These are phyloP conservation scores for Lycium ferocissimum DNA, from an alignment of 257 asterid genomes.

Conservation along the genomic window DNA sequence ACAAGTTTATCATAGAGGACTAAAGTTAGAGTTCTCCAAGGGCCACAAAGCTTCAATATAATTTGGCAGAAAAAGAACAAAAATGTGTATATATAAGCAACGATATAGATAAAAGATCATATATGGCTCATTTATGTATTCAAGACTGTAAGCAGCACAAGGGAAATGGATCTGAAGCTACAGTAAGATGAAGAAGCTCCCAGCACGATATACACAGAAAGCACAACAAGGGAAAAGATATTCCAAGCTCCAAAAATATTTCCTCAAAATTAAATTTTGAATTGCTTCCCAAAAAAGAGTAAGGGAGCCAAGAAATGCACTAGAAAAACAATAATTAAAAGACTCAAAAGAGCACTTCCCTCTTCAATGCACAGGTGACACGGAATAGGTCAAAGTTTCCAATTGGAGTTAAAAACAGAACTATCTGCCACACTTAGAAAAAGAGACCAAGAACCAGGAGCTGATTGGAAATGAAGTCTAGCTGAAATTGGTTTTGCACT, in stretches of 20 bases:
- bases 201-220: neutral
- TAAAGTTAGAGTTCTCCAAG: neutral
- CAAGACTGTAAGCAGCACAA: neutral
- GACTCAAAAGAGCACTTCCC: neutral
- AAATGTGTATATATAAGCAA: neutral
- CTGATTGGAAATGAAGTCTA: neutral
- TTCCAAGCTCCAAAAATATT: neutral
- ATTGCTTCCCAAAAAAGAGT: neutral
- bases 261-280: neutral
- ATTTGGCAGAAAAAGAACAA: neutral
- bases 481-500: neutral
- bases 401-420: neutral
- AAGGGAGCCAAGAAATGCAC: neutral
- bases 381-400: neutral
- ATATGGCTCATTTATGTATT: neutral
- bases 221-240: neutral
- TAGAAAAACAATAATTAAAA: neutral
- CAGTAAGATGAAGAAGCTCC: neutral
- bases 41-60: neutral
- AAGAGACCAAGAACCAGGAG: neutral
- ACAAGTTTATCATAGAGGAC: neutral
- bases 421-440: neutral
- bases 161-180: neutral
- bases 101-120: neutral
- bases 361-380: neutral